These are phyloP conservation scores for Pulicaria dysenterica DNA, from an alignment of 129 eudicot genomes.

Conservation along the genomic window DNA sequence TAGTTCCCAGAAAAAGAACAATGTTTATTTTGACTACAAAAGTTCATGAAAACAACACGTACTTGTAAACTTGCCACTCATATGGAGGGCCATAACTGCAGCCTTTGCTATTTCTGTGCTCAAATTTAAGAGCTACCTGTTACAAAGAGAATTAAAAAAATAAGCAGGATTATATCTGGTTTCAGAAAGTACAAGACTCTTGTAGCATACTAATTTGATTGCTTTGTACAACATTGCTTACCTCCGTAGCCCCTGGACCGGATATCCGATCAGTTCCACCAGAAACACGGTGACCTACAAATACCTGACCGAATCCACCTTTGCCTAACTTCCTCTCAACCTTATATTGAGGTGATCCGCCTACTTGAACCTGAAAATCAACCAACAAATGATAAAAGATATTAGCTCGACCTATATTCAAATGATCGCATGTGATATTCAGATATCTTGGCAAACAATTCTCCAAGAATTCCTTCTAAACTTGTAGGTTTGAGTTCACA, in stretches of 20 bases:
- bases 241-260: conserved; percentile 80
- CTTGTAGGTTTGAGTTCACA: background rate
- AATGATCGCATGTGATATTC: conserved; percentile 1
- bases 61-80: conserved; percentile 97
- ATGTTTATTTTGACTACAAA: background rate
- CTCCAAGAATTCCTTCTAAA: background rate
- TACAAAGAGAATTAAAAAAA: conserved; percentile 12
- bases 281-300: conserved; percentile 73
- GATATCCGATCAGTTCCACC: conserved; percentile 49
- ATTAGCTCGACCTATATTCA: conserved; percentile 10
- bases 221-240: conserved; percentile 19
- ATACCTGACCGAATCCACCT: conserved; percentile 88
- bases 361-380: conserved; percentile 71
- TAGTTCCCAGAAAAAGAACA: background rate
- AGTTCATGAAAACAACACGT: conserved; percentile 17
- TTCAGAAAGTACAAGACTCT: conserved; percentile 30
- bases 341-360: conserved; percentile 71
- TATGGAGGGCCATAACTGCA: conserved; percentile 90
- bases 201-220: conserved; percentile 27
- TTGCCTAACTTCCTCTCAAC: conserved; percentile 81
- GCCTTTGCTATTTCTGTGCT: conserved; percentile 86
- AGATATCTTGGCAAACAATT: background rate
- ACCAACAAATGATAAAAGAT: conserved; percentile 3
- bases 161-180: background rate
- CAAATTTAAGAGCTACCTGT: conserved; percentile 82